phyloP scores from a whole-genome alignment of 345 rosid species.

The Alliaria petiolata region DNA sequence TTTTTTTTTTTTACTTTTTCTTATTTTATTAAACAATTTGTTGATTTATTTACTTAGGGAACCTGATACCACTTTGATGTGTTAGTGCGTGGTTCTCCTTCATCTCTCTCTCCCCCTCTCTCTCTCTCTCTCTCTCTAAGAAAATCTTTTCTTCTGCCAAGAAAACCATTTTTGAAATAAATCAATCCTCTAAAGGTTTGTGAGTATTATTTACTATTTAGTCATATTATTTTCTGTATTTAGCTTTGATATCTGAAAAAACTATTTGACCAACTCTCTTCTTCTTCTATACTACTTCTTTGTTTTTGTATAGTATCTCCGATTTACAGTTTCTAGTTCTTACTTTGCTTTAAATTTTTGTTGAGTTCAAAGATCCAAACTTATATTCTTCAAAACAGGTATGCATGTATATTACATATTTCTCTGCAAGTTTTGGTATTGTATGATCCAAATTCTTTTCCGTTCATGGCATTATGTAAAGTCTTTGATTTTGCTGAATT shows the following conservation, averaged over 20 bases:
- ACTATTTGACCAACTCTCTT: neutral
- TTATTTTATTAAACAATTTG: constrained; percentile 1
- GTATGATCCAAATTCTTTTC: neutral
- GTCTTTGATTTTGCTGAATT: neutral
- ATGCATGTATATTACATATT: neutral
- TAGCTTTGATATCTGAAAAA: neutral
- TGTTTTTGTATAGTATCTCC: neutral
- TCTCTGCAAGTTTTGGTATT: neutral
- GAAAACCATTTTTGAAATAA: constrained; percentile 11
- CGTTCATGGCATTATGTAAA: constrained; percentile 15
- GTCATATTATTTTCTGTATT: neutral
- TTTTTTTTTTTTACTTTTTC: neutral
- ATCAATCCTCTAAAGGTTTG: constrained; percentile 22
- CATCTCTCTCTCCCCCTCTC: constrained; percentile 5
- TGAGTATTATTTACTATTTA: constrained; percentile 10
- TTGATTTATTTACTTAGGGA: constrained; percentile 25
- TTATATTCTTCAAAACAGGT: neutral
- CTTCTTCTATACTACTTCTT: neutral
- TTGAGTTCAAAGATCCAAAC: constrained; percentile 20
- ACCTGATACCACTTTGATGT: constrained; percentile 38
- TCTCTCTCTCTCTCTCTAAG: constrained; percentile 25
- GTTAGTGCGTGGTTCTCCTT: constrained; percentile 37
- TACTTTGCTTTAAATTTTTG: constrained; percentile 11
- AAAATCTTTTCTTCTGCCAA: constrained; percentile 15
- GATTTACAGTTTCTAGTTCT: constrained; percentile 13